Base-by-base conservation (phyloP, 2,329 filamentous ascomycete genomes). In the Rutstroemia sp. region DNA sequence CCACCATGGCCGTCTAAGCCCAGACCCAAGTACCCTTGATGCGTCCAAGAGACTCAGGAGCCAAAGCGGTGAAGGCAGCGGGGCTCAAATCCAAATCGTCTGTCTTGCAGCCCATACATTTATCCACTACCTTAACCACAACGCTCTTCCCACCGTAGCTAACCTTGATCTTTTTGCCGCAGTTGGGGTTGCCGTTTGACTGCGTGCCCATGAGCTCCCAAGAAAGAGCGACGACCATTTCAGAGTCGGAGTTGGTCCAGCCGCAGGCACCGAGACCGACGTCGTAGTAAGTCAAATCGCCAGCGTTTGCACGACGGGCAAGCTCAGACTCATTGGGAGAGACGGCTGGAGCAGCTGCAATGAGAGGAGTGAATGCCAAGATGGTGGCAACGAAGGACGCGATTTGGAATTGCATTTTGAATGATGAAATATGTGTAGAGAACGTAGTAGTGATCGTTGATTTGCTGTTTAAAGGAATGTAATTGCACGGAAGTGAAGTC, bases 241-340 rank as follows among this genome's bases (percentile, higher is more conserved):
- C 76, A 3, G 68, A 70, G 61, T 72, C 68, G 64, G 82, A 81
- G 42, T 75, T 83, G 63, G 82, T 79, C 44, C 70, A 71, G 52
- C 88, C 88, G 68, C 89, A 94, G 23, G 85, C 72, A 58, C 86
- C 86, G 8, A 87, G 68, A 45, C 86, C 89, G 50, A 86, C 75
- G 39, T 77, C 73, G 73, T 88, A 94, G 76, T 82, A 92, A 58
- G 89, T 94, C 63, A 89, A 77, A 50, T 91, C 80, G 58, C 88
- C 89, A 0, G 68, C 67, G 73, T 50, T 50, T 39, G n/a, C 14
- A 21, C 52, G 52, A 12, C 52, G 45, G 14, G 40, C 45, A 25
- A 55, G 46, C 36, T 50, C 45, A 14, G 36, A n/a, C 45, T 55
- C 36, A 7, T 50, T 55, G 19, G 46, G 45, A 7, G 52, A 55